phyloP scores from a whole-genome alignment of 1,284 basidiomycete genomes.

The Heterobasidion parviporum region DNA sequence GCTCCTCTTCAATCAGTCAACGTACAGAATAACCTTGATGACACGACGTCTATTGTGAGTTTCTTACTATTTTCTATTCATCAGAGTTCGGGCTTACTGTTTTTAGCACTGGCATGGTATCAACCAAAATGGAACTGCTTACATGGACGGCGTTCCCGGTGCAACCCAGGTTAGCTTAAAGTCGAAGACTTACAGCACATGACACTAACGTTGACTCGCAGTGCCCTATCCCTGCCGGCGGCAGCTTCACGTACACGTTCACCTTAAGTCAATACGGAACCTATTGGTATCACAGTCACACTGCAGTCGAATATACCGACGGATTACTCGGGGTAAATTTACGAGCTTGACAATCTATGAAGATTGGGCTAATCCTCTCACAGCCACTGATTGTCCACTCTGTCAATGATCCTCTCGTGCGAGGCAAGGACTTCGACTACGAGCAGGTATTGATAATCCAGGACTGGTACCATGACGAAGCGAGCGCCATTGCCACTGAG shows the following conservation, averaged over 20 bases:
- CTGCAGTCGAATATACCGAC: neutral
- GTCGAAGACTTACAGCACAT: no score
- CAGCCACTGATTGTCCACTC: neutral
- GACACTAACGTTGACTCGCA: neutral
- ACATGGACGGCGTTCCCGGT: neutral
- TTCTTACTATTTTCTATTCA: neutral
- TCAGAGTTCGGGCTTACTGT: neutral
- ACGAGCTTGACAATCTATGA: no score
- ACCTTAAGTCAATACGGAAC: neutral
- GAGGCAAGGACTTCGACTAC: neutral
- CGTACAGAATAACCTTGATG: neutral
- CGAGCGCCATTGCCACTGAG: neutral
- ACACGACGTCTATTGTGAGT: neutral
- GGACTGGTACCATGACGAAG: neutral
- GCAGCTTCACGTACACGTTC: neutral
- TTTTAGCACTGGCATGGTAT: neutral
- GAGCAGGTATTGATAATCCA: neutral
- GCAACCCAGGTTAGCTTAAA: neutral
- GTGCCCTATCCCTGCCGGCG: neutral
- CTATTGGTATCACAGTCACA: neutral
- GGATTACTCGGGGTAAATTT: neutral
- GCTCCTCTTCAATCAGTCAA: neutral
- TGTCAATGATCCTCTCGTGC: neutral
- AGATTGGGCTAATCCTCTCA: neutral
- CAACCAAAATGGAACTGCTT: neutral